These are phyloP conservation scores for Drechmeria coniospora DNA, from an alignment of 2,329 filamentous ascomycete genomes.

Conservation along the genomic window DNA sequence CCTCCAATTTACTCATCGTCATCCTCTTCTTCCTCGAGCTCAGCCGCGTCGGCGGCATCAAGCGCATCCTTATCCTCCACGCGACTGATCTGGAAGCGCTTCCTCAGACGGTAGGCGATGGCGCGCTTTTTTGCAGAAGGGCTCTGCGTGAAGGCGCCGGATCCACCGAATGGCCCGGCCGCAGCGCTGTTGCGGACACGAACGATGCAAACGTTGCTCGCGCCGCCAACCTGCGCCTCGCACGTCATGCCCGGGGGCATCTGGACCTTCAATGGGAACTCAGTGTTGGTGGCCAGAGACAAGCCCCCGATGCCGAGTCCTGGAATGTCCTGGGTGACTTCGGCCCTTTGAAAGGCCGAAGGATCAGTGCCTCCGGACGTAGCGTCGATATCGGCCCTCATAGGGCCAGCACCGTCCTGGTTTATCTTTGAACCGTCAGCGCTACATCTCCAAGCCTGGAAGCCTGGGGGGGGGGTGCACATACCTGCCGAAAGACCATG, in stretches of 20 bases:
- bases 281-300: slow-evolving; percentile 42
- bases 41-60: background rate
- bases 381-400: slow-evolving; percentile 43
- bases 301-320: slow-evolving; percentile 40
- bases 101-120: slow-evolving; percentile 33
- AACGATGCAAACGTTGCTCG: slow-evolving; percentile 48
- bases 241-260: slow-evolving; percentile 57
- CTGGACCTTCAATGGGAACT: slow-evolving; percentile 49
- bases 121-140: slow-evolving; percentile 43
- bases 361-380: slow-evolving; percentile 48
- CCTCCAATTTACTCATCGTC: background rate
- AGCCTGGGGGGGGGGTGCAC: slow-evolving; percentile 4
- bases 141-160: slow-evolving; percentile 48
- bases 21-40: slow-evolving; percentile 2
- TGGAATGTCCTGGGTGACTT: slow-evolving; percentile 45
- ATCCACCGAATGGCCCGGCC: slow-evolving; percentile 52
- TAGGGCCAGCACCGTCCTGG: slow-evolving; percentile 52
- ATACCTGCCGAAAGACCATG: slow-evolving; percentile 42
- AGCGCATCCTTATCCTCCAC: background rate
- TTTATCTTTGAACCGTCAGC: slow-evolving; percentile 38
- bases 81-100: slow-evolving; percentile 19
- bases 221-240: slow-evolving; percentile 40
- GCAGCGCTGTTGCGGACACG: slow-evolving; percentile 45
- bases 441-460: background rate
- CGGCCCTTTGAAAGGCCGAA: slow-evolving; percentile 41